Conservation (phyloP, 768 basidiomycete genomes). For the Trametes elegans region DNA sequence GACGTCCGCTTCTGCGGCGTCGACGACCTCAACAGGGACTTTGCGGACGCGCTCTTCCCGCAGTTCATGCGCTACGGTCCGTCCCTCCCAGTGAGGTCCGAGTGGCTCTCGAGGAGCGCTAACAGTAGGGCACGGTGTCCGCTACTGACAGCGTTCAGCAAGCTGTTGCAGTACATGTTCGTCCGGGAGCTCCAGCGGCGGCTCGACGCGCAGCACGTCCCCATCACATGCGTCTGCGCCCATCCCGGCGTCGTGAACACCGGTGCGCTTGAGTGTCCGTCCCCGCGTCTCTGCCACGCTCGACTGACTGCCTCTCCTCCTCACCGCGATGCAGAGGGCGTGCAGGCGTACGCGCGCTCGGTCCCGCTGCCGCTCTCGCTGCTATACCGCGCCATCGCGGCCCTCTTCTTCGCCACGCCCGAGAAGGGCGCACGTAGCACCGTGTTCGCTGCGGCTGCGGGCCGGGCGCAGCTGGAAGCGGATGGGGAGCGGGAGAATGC, state of each 20-base stretch:
- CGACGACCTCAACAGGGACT: constrained; percentile 36
- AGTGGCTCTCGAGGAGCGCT: background rate
- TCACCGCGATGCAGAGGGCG: constrained; percentile 18
- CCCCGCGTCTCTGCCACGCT: background rate
- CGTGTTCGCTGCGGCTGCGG: constrained; percentile 24
- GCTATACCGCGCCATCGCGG: constrained; percentile 14
- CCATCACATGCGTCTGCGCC: constrained; percentile 34
- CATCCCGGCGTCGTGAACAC: constrained; percentile 38
- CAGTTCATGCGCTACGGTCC: constrained; percentile 14
- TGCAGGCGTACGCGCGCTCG: constrained; percentile 16
- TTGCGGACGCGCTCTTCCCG: constrained; percentile 22
- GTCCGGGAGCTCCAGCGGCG: constrained; percentile 26
- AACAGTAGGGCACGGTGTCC: background rate
- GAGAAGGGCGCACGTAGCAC: constrained; percentile 20
- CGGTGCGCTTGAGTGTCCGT: background rate
- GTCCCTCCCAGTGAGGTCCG: background rate
- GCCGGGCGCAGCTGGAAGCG: constrained; percentile 1
- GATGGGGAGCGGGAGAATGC: too few relatives aligned
- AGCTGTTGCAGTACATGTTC: constrained; percentile 25
- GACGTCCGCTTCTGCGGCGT: constrained; percentile 29
- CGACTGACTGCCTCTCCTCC: background rate
- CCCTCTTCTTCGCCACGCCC: constrained; percentile 9
- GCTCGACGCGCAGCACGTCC: constrained; percentile 27
- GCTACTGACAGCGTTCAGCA: constrained; percentile 16
- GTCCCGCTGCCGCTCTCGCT: constrained; percentile 11